These are phyloP conservation scores for Brettanomyces naardenensis DNA, from an alignment of 805 yeast species.

Conservation along the genomic window DNA sequence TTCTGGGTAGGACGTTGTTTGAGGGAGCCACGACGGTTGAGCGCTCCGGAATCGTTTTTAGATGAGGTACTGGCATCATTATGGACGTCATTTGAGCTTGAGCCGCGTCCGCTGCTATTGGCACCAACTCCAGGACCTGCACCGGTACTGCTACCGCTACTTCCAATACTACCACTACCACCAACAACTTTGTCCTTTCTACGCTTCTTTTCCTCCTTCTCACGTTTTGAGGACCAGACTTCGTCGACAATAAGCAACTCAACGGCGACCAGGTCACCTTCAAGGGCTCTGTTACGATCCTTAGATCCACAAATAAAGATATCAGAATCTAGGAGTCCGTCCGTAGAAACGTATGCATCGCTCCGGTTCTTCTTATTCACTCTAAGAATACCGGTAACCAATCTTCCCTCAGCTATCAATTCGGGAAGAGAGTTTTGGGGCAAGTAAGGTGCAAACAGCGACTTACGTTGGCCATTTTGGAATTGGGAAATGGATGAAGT, in stretches of 20 bases:
- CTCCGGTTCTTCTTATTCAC: constrained; percentile 95
- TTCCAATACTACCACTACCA: constrained; percentile 13
- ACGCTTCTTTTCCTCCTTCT: constrained; percentile 94
- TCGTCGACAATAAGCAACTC: constrained; percentile 93
- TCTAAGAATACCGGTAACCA: constrained; percentile 87
- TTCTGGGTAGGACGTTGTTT: constrained; percentile 95
- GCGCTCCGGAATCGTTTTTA: constrained; percentile 17
- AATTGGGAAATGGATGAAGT: constrained; percentile 40
- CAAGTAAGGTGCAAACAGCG: constrained; percentile 90
- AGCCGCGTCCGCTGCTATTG: constrained; percentile 3
- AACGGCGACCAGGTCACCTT: constrained; percentile 94
- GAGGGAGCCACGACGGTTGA: constrained; percentile 79
- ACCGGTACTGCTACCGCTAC: background rate
- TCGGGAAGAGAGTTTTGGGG: constrained; percentile 92
- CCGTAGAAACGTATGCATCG: constrained; percentile 97
- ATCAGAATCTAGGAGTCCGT: constrained; percentile 92
- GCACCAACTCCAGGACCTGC: background rate
- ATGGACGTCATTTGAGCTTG: constrained; percentile 65
- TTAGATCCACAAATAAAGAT: constrained; percentile 97
- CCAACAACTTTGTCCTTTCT: constrained; percentile 34
- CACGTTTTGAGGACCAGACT: constrained; percentile 94
- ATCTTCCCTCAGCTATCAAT: constrained; percentile 77
- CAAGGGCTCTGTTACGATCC: constrained; percentile 95
- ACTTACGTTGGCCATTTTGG: constrained; percentile 47
- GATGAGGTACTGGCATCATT: constrained; percentile 66